Percentiles rank a stretch among this genome's conserved stretches.
phyloP scores from a whole-genome alignment of 768 basidiomycete genomes.

The Paxillus rubicundulus region DNA sequence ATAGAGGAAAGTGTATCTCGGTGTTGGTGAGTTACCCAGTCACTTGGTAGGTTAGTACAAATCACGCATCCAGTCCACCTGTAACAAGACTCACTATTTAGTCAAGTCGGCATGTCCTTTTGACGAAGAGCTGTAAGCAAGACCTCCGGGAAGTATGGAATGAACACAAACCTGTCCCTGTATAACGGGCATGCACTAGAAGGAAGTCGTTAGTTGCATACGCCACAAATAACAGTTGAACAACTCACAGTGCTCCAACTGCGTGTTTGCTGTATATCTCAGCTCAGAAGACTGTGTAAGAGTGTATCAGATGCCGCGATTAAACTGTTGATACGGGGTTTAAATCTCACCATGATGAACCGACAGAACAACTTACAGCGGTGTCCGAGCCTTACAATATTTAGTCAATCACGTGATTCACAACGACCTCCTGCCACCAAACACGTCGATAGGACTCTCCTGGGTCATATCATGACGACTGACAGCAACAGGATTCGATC shows the following conservation, averaged over 20 bases:
- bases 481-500: conserved; percentile 36
- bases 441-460: no score
- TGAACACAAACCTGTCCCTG: conserved; percentile 76
- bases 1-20: conserved; percentile 93
- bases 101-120: conserved; percentile 93
- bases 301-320: background rate
- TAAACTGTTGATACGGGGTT: background rate
- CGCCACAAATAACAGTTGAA: background rate
- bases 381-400: no score
- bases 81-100: conserved; percentile 70
- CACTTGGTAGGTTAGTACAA: conserved; percentile 48
- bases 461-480: conserved; percentile 31
- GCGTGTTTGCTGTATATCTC: conserved; percentile 94
- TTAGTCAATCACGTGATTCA: no score
- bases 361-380: no score
- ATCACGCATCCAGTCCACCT: background rate
- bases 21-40: conserved; percentile 98
- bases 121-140: conserved; percentile 10
- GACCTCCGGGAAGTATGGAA: background rate
- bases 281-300: conserved; percentile 76
- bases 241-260: conserved; percentile 85
- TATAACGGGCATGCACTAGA: conserved; percentile 91
- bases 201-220: conserved; percentile 8
- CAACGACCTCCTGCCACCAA: no score
- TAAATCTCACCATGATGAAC: conserved; percentile 18